phyloP scores from a whole-genome alignment of 2,329 filamentous ascomycete species.

The Clonostachys rhizophaga region DNA sequence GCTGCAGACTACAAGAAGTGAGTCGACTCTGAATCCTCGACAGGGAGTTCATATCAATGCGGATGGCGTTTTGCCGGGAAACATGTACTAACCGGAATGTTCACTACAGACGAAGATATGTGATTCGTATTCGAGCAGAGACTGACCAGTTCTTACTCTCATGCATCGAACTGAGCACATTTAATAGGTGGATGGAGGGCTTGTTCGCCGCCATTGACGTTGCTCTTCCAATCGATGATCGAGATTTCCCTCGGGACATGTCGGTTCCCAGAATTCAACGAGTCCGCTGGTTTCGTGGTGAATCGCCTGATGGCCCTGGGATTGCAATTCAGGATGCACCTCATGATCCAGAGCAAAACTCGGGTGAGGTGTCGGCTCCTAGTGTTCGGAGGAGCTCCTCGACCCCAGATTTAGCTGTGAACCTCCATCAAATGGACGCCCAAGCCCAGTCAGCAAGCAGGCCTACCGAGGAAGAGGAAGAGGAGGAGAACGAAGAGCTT shows the following conservation, averaged over 20 bases:
- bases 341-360: not conserved
- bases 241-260: conserved; percentile 58
- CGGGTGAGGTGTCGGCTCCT: not conserved
- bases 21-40: conserved; percentile 15
- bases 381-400: conserved; percentile 5
- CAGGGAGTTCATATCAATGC: not conserved
- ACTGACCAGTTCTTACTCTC: conserved; percentile 70
- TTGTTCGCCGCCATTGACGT: conserved; percentile 72
- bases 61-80: not conserved
- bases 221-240: conserved; percentile 65
- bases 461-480: not conserved
- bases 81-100: not conserved
- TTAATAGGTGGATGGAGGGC: conserved; percentile 64
- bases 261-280: conserved; percentile 54
- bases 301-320: conserved; percentile 16
- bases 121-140: conserved; percentile 68
- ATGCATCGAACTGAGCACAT: conserved; percentile 58
- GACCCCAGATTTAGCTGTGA: conserved; percentile 5
- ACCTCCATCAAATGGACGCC: not conserved
- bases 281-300: conserved; percentile 42
- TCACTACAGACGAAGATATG: conserved; percentile 48
- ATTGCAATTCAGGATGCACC: not conserved
- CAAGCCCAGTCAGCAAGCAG: not conserved
- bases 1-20: conserved; percentile 69
- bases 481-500: not conserved